phyloP scores from a whole-genome alignment of 108 stramenopile species.

The Parietichytrium sp. region DNA sequence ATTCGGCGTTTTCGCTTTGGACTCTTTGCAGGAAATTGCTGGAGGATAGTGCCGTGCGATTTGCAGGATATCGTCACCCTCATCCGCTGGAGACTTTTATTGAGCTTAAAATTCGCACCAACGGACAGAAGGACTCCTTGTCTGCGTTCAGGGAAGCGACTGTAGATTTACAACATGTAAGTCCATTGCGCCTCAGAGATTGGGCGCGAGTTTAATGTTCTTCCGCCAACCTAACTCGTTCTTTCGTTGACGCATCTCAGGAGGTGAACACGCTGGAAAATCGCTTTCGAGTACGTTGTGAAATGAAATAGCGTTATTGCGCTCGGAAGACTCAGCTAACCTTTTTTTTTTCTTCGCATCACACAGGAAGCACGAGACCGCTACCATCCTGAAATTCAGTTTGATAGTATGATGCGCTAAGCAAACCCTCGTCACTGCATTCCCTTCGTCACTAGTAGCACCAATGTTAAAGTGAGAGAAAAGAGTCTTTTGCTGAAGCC shows the following conservation, averaged over 20 bases:
- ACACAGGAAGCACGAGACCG: not conserved
- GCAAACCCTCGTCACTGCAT: not conserved
- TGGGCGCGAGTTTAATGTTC: too few relatives aligned
- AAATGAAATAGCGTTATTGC: too few relatives aligned
- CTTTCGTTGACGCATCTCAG: too few relatives aligned
- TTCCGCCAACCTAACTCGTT: too few relatives aligned
- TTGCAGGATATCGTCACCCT: slow-evolving; percentile 26
- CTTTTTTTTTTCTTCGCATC: too few relatives aligned
- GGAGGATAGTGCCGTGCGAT: not conserved
- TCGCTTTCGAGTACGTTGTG: not conserved
- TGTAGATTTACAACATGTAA: not conserved
- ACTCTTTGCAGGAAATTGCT: not conserved
- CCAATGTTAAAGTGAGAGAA: not conserved
- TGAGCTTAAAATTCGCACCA: slow-evolving; percentile 20
- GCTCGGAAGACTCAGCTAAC: too few relatives aligned
- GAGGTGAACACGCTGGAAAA: slow-evolving; percentile 5
- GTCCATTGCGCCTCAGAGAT: too few relatives aligned
- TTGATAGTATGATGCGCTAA: not conserved
- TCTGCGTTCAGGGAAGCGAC: not conserved
- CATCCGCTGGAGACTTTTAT: slow-evolving; percentile 20
- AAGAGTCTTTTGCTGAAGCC: not conserved
- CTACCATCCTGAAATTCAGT: not conserved
- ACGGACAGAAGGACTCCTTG: not conserved
- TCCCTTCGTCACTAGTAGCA: not conserved
- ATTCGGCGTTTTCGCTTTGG: not conserved